Percentiles rank a stretch among this genome's conserved stretches.
These are phyloP conservation scores for Scenedesmus sp. DNA, from an alignment of 163 green algal genomes.

Conservation along the genomic window DNA sequence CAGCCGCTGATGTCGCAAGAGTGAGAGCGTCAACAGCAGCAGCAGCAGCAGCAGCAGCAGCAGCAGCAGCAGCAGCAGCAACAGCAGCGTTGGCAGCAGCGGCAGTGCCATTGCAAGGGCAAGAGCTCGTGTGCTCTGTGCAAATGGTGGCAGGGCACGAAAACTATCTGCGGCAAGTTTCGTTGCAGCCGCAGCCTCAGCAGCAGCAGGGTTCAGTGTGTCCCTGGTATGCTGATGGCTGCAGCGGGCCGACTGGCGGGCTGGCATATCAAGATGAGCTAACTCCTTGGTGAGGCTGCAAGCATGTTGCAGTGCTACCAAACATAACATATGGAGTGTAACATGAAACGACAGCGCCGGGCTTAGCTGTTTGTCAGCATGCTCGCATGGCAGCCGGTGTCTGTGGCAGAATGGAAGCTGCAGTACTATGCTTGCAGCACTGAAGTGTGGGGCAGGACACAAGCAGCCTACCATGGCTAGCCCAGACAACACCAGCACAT, in stretches of 20 bases:
- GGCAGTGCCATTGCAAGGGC: background rate
- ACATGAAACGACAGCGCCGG: too few species aligned
- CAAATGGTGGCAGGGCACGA: background rate
- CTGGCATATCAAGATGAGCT: background rate
- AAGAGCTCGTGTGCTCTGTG: background rate
- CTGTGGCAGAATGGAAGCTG: too few species aligned
- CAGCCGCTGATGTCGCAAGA: background rate
- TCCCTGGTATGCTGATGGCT: slow-evolving; percentile 12
- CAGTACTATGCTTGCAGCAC: too few species aligned
- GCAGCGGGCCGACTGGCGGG: background rate
- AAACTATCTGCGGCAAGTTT: background rate
- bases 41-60: background rate
- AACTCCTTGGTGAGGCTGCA: background rate
- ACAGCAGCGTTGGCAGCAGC: too few species aligned
- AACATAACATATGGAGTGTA: too few species aligned
- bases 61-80: too few species aligned
- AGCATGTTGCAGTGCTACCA: too few species aligned
- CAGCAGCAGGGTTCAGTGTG: background rate
- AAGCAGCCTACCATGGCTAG: too few species aligned
- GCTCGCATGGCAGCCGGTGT: too few species aligned
- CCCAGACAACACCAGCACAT: too few species aligned
- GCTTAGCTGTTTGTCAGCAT: too few species aligned
- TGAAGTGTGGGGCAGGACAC: too few species aligned
- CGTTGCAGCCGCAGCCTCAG: background rate
- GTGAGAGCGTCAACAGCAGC: background rate